Conservation (phyloP, 225 moss, liverwort and hornwort species). For the Sphagnum tenellum region DNA sequence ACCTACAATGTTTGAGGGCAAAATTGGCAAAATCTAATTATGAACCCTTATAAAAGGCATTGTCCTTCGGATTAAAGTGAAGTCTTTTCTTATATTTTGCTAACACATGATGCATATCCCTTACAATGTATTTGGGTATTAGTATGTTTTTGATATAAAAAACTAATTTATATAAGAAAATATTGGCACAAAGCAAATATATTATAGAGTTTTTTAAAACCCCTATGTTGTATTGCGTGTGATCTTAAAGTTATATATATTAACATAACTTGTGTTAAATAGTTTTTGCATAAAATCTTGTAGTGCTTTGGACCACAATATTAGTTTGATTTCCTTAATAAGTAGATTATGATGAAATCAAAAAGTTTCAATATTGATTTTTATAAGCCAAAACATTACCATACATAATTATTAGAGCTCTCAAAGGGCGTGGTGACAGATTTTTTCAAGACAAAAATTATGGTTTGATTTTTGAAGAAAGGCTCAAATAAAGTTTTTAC, state of each 20-base stretch:
- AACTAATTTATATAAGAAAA: slow-evolving; percentile 43
- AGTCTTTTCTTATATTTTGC: slow-evolving; percentile 2
- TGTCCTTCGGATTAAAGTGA: too few relatives aligned
- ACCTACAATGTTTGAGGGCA: too few relatives aligned
- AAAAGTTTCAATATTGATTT: neutral
- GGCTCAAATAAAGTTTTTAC: slow-evolving; percentile 4
- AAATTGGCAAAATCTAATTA: too few relatives aligned
- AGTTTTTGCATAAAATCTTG: slow-evolving; percentile 51
- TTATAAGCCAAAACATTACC: neutral
- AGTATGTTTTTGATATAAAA: slow-evolving; percentile 50
- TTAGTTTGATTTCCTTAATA: slow-evolving; percentile 35
- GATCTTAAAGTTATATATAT: slow-evolving; percentile 48
- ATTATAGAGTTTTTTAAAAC: slow-evolving; percentile 35
- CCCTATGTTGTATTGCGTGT: slow-evolving; percentile 40
- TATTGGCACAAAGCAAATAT: slow-evolving; percentile 41
- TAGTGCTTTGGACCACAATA: slow-evolving; percentile 33
- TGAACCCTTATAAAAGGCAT: too few relatives aligned
- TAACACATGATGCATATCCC: slow-evolving; percentile 11
- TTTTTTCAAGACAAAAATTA: slow-evolving; percentile 8
- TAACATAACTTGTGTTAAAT: slow-evolving; percentile 49
- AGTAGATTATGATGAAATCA: slow-evolving; percentile 37
- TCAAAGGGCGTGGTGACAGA: neutral
- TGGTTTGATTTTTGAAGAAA: slow-evolving; percentile 44
- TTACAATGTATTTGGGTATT: slow-evolving; percentile 32
- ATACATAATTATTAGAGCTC: neutral